Conservation (phyloP, 2,329 filamentous ascomycete genomes). For the Plectosphaerella plurivora region DNA sequence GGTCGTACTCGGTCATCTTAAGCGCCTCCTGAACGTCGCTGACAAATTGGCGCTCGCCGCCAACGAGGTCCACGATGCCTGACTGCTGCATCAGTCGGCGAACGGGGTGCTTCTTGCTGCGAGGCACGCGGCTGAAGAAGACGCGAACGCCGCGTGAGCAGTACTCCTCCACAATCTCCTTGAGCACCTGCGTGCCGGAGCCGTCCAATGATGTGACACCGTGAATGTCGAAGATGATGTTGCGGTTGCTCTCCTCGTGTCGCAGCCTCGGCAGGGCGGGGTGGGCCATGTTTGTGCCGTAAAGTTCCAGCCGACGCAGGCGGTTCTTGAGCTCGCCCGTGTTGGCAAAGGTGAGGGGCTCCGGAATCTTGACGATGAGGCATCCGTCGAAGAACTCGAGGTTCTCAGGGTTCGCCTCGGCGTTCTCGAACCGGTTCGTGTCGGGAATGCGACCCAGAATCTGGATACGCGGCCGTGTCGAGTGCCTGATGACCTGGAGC, state of each 20-base stretch:
- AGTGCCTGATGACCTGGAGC: conserved; percentile 83
- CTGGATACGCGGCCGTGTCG: conserved; percentile 89
- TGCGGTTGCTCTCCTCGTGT: conserved; percentile 75
- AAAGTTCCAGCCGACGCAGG: conserved; percentile 77
- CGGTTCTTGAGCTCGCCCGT: conserved; percentile 87
- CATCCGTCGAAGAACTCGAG: conserved; percentile 90
- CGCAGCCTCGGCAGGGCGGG: conserved; percentile 81
- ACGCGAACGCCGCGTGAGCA: conserved; percentile 71
- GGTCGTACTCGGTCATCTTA: conserved; percentile 71
- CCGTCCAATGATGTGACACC: conserved; percentile 95
- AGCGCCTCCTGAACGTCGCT: conserved; percentile 80
- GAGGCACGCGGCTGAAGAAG: conserved; percentile 63
- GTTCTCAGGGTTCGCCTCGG: conserved; percentile 65
- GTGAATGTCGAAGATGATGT: conserved; percentile 95
- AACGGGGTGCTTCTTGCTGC: conserved; percentile 46
- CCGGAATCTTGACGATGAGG: conserved; percentile 94
- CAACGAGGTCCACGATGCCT: conserved; percentile 80
- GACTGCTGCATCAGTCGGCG: conserved; percentile 71
- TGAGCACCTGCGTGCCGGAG: conserved; percentile 84
- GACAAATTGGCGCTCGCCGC: conserved; percentile 75
- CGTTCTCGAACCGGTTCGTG: conserved; percentile 81
- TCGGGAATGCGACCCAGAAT: conserved; percentile 87
- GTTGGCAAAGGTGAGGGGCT: conserved; percentile 94
- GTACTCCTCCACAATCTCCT: conserved; percentile 83
- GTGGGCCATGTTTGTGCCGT: conserved; percentile 81